phyloP scores from a whole-genome alignment of 2,329 filamentous ascomycete genomes.

The Botryosphaeria agaves region DNA sequence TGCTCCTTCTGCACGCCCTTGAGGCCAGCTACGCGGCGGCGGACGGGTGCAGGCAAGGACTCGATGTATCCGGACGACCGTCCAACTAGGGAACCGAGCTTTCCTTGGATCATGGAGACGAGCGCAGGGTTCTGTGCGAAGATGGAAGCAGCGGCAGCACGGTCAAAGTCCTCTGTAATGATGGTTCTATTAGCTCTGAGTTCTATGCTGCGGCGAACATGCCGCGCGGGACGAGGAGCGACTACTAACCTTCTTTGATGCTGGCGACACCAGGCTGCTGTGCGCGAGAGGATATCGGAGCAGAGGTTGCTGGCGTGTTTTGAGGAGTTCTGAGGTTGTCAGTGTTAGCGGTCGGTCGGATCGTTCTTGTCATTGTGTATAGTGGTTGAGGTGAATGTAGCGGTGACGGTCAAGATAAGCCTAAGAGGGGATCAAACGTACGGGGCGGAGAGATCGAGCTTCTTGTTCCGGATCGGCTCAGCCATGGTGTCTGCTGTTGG shows the following conservation, averaged over 20 bases:
- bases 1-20: slow-evolving; percentile 99
- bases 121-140: slow-evolving; percentile 92
- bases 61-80: slow-evolving; percentile 96
- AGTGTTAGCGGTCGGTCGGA: slow-evolving; percentile 7
- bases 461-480: slow-evolving; percentile 52
- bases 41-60: slow-evolving; percentile 75
- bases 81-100: slow-evolving; percentile 82
- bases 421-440: too few relatives aligned
- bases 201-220: neutral
- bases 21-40: slow-evolving; percentile 82
- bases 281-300: slow-evolving; percentile 92
- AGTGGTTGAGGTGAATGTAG: too few relatives aligned
- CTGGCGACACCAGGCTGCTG: slow-evolving; percentile 86
- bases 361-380: slow-evolving; percentile 6
- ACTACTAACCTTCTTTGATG: slow-evolving; percentile 81
- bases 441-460: slow-evolving; percentile 44
- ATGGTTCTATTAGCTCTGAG: too few relatives aligned
- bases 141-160: slow-evolving; percentile 70
- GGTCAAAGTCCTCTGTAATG: slow-evolving; percentile 69
- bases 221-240: slow-evolving; percentile 3
- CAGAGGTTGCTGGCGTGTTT: slow-evolving; percentile 90
- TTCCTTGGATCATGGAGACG: slow-evolving; percentile 94
- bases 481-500: slow-evolving; percentile 32
- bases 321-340: slow-evolving; percentile 65
- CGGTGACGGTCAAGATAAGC: slow-evolving; percentile 2